Evolutionary conservation across 2,329 filamentous ascomycete genomes (phyloP), one percentile per base, ranked within the genome.

Genomic region (Phaeosphaeriaceae sp.): DNA sequence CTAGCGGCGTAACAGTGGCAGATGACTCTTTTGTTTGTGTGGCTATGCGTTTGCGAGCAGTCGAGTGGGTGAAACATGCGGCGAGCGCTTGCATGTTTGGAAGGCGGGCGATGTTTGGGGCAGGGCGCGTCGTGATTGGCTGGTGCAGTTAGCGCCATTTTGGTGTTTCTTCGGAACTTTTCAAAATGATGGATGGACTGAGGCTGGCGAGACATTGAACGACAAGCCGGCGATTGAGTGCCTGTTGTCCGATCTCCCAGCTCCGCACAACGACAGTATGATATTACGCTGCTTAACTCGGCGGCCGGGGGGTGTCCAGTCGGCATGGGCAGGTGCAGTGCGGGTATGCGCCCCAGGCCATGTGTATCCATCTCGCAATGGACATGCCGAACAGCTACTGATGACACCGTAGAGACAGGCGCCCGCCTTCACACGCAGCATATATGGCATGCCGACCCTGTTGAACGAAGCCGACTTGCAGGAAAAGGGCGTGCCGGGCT

Each of bases 401-500:
- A 75, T 67, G 54, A 45, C 53, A 57, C 52, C 53, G 50, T 67
- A 76, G 74, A 72, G 41, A 21, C 17, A 63, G 69, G 57, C 49
- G 25, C 66, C 63, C 42, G 52, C 58, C 45, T 54, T 58, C 54
- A 42, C 65, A 58, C 72, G 74, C 62, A 65, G 40, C 51, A 24
- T 60, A n/a, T 82, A 86, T 70, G 68, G 68, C 47, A 78, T 85
- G 6, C 84, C 85, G 22, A 69, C 78, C 60, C 81, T 87, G 64
- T 75, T 73, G 42, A 79, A 84, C 70, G 78, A 83, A 55, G 63
- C 71, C 13, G 61, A 73, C 42, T 84, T 85, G 66, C 70, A 72
- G 55, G 58, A 79, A 53, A 69, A 85, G 63, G 87, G 87, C 58
- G 83, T 97, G 6, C 85, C 87, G n/a, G 86, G 87, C 15, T 83